Conservation (phyloP, 805 yeast species). For the Spathaspora girioi region DNA sequence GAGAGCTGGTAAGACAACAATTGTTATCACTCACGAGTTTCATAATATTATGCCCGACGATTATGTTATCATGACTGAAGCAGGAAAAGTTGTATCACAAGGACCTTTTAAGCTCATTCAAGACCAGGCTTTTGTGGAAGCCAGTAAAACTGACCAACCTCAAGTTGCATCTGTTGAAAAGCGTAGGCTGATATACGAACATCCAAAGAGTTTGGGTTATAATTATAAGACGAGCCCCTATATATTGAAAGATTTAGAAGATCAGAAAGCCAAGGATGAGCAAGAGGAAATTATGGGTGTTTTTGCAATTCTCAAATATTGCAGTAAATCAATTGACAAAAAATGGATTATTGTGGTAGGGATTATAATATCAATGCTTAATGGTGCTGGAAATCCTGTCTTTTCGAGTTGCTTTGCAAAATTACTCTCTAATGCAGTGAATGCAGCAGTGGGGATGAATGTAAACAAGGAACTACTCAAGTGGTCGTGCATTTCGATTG, state of each 20-base stretch:
- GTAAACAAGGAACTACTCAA: slow-evolving; percentile 33
- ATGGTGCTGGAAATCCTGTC: slow-evolving; percentile 68
- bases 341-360: slow-evolving; percentile 44
- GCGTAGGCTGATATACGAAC: neutral
- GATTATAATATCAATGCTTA: slow-evolving; percentile 44
- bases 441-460: slow-evolving; percentile 29
- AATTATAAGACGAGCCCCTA: slow-evolving; percentile 20
- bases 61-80: slow-evolving; percentile 52
- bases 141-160: neutral
- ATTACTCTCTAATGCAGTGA: slow-evolving; percentile 60
- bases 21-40: slow-evolving; percentile 77
- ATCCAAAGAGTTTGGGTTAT: slow-evolving; percentile 5
- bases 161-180: neutral
- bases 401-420: slow-evolving; percentile 78
- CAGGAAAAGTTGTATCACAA: slow-evolving; percentile 45
- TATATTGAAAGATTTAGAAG: slow-evolving; percentile 17
- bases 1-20: slow-evolving; percentile 70
- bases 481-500: slow-evolving; percentile 70
- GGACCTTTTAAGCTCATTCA: slow-evolving; percentile 10
- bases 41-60: slow-evolving; percentile 56
- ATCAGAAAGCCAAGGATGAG: slow-evolving; percentile 6
- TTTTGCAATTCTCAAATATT: slow-evolving; percentile 21
- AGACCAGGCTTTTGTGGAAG: slow-evolving; percentile 7
- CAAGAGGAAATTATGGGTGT: slow-evolving; percentile 16
- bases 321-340: slow-evolving; percentile 15